Base-by-base conservation (phyloP, 2,329 filamentous ascomycete species). In the Claviceps purpurea region DNA sequence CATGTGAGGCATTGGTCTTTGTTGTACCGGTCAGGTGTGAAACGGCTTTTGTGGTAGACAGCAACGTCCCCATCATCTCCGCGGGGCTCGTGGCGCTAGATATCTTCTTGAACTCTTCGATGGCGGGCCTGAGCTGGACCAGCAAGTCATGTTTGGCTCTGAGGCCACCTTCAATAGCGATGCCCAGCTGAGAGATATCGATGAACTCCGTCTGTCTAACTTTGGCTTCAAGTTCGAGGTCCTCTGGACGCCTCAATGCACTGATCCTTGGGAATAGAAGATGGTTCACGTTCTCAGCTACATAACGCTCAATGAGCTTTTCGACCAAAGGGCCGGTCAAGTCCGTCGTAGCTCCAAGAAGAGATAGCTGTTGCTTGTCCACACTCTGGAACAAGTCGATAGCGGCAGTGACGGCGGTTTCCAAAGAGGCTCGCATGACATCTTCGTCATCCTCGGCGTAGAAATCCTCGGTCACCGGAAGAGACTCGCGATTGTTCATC, bases 351-450 rank as follows among this genome's bases (percentile, higher is more conserved):
- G 90, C 87, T 18, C 90, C 93, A 4, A 98, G 75, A 39, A 95
- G 76, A 3, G 91, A 96, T 30, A 98, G 73, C 61, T 97, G 93
- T 61, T 95, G 88, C 65, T 95, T 95, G 65, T 98, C 93, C 5
- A 98, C 91, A 54, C 84, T 83, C 61, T 97, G 91, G 59, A 98
- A 98, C 1, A 97, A 76, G 62, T 98, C 93, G 58, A 98, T 97
- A 0, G 90, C 93, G 10, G 87, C 81, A 10, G 89, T 95, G 11
- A 98, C 87, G 1, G 91, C 90, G 1, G 87, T 94, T 68, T 98
- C 93, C 14, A 97, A 72, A 16, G 89, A 89, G 22, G 83, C 83
- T 52, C 91, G 78, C 84, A 98, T 91, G 34, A 89, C 76, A 58
- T 94, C 86, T 65, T 97, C 93, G 58, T 96, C 90, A 54, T 95